Conservation (phyloP, 139 green algal genomes). For the Haematococcus lacustris region DNA sequence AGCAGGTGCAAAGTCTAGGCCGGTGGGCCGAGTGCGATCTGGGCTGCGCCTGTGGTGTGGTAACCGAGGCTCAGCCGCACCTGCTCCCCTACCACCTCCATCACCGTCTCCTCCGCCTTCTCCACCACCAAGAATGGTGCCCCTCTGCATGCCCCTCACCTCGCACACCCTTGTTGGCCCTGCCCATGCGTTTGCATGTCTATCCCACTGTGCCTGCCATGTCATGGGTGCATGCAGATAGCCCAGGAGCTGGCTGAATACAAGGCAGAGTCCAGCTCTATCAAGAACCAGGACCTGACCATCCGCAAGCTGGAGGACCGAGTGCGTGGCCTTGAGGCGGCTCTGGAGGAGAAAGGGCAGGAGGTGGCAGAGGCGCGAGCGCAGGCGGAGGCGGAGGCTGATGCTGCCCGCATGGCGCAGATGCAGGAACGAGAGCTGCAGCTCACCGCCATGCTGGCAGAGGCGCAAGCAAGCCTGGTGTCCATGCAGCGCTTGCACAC, state of each 20-base stretch:
- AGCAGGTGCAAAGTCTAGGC: too few species aligned
- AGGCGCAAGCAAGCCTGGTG: constrained; percentile 50
- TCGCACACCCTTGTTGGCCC: too few species aligned
- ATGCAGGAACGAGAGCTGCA: constrained; percentile 37
- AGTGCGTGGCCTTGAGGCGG: constrained; percentile 27
- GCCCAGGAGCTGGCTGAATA: constrained; percentile 75
- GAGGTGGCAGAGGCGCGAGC: constrained; percentile 39
- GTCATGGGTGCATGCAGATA: too few species aligned
- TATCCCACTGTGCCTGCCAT: too few species aligned
- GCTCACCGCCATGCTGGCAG: constrained; percentile 54
- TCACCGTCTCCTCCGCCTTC: too few species aligned
- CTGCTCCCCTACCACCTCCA: too few species aligned
- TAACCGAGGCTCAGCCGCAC: too few species aligned
- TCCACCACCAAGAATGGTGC: too few species aligned
- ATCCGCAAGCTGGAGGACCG: constrained; percentile 73
- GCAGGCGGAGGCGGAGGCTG: constrained; percentile 43
- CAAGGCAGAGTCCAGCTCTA: constrained; percentile 62
- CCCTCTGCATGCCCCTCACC: too few species aligned
- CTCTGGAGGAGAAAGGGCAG: constrained; percentile 18
- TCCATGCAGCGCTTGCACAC: constrained; percentile 66
- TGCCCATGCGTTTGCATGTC: too few species aligned
- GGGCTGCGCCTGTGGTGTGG: too few species aligned
- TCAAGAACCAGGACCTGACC: constrained; percentile 83
- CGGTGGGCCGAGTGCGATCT: too few species aligned
- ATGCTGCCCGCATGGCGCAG: constrained; percentile 29